These are phyloP conservation scores for Arthrobotrys entomopaga DNA, from an alignment of 2,329 filamentous ascomycete species.

Conservation along the genomic window DNA sequence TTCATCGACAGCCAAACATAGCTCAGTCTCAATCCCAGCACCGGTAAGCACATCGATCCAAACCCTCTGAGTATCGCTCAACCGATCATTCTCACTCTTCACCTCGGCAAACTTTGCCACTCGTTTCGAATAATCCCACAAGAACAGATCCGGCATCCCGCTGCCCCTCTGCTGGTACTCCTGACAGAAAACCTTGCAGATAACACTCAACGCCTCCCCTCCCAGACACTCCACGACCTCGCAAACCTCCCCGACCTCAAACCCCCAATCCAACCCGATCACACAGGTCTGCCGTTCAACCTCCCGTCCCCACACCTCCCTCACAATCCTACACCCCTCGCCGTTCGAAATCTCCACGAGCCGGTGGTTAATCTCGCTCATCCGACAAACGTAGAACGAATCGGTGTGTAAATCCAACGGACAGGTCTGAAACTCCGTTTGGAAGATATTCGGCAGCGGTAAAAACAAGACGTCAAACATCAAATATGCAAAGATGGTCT, in stretches of 20 bases:
- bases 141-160: slow-evolving; percentile 89
- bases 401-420: slow-evolving; percentile 93
- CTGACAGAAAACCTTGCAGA: slow-evolving; percentile 93
- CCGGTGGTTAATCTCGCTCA: slow-evolving; percentile 86
- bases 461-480: slow-evolving; percentile 94
- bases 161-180: slow-evolving; percentile 88
- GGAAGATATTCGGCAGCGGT: slow-evolving; percentile 95
- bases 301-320: slow-evolving; percentile 74
- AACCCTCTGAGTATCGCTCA: slow-evolving; percentile 94
- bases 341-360: slow-evolving; percentile 90
- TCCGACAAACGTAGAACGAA: slow-evolving; percentile 85
- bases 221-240: slow-evolving; percentile 83
- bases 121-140: slow-evolving; percentile 73
- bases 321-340: slow-evolving; percentile 73
- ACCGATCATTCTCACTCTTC: slow-evolving; percentile 86
- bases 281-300: slow-evolving; percentile 79
- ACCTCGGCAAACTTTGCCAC: slow-evolving; percentile 64
- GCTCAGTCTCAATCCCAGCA: slow-evolving; percentile 84
- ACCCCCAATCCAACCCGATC: slow-evolving; percentile 93
- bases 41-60: slow-evolving; percentile 95
- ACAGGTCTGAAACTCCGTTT: slow-evolving; percentile 93
- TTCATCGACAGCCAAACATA: slow-evolving; percentile 62
- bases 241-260: slow-evolving; percentile 78
- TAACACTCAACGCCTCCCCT: slow-evolving; percentile 79
- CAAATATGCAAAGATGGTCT: slow-evolving; percentile 89